These are phyloP conservation scores for Leptographium flavum DNA, from an alignment of 2,329 filamentous ascomycete species.

Conservation along the genomic window DNA sequence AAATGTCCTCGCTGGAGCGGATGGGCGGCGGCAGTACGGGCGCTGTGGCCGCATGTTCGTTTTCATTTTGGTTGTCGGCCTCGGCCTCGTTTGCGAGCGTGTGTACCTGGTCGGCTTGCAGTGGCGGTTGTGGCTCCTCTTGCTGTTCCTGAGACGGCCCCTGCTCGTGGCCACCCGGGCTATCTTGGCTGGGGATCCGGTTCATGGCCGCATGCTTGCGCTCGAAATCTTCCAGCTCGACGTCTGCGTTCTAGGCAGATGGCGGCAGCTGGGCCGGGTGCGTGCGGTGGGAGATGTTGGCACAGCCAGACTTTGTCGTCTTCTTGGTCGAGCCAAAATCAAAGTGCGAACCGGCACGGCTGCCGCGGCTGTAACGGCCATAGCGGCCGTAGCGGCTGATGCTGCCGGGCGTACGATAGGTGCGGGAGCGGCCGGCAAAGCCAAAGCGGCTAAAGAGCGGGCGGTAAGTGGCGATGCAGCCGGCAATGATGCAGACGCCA, in stretches of 20 bases:
- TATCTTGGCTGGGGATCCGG: no score
- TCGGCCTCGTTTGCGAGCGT: not conserved
- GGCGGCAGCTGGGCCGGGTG: not conserved
- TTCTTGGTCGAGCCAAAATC: not conserved
- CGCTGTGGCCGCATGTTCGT: no score
- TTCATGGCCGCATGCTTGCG: not conserved
- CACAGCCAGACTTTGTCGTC: not conserved
- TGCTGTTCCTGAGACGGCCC: not conserved
- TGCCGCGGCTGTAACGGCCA: not conserved
- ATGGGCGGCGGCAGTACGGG: no score
- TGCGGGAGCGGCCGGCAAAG: not conserved
- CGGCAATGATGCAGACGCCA: slow-evolving; percentile 23
- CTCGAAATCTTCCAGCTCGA: not conserved
- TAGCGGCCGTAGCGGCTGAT: not conserved
- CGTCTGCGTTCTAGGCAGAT: not conserved
- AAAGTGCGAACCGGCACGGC: no score
- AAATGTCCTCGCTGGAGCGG: no score
- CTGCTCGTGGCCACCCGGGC: not conserved
- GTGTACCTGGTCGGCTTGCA: no score
- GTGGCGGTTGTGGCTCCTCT: not conserved
- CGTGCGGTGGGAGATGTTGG: not conserved
- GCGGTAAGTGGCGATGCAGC: slow-evolving; percentile 15
- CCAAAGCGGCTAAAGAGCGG: slow-evolving; percentile 11
- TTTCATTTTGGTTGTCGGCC: no score
- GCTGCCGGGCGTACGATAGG: not conserved